A percentile compares a stretch with the other conserved stretches of the same genome.
phyloP scores from a whole-genome alignment of 2,329 filamentous ascomycete genomes.

The Colletotrichum sp. region DNA sequence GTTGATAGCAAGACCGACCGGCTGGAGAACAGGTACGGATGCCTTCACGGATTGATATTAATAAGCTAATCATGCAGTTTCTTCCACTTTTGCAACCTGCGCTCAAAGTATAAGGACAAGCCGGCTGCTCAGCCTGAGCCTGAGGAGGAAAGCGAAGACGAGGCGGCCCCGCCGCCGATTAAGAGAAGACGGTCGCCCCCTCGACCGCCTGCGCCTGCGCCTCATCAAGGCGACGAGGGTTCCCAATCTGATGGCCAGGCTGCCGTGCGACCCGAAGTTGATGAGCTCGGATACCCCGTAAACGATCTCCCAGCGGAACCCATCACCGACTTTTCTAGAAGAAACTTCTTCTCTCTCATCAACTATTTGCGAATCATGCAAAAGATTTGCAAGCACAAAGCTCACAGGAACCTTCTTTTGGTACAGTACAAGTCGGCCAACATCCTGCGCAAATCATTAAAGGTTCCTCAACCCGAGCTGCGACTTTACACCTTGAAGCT shows the following conservation, averaged over 20 bases:
- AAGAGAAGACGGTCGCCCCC: conserved; percentile 58
- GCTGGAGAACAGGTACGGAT: conserved; percentile 74
- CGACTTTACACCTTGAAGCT: conserved; percentile 95
- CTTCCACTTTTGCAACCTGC: conserved; percentile 84
- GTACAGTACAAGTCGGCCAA: conserved; percentile 95
- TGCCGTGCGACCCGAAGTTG: conserved; percentile 66
- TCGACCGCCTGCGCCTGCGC: conserved; percentile 33
- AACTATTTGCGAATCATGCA: conserved; percentile 97
- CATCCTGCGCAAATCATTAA: conserved; percentile 89
- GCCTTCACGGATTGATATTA: conserved; percentile 20
- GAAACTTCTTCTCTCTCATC: conserved; percentile 94
- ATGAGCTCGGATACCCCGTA: conserved; percentile 85
- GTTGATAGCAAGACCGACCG: conserved; percentile 87
- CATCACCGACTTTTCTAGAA: conserved; percentile 89
- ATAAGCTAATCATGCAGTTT: conserved; percentile 60
- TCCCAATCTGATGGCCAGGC: conserved; percentile 37
- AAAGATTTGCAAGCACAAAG: conserved; percentile 95
- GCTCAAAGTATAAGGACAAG: conserved; percentile 57
- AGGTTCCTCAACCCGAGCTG: conserved; percentile 85
- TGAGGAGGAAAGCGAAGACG: conserved; percentile 64
- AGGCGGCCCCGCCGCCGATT: conserved; percentile 86
- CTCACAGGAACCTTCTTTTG: conserved; percentile 90
- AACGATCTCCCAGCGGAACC: conserved; percentile 73
- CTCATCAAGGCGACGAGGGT: conserved; percentile 25
- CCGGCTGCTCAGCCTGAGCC: conserved; percentile 23